phyloP scores from a whole-genome alignment of 78 protist species.

The Dictyostelium capitatum region DNA sequence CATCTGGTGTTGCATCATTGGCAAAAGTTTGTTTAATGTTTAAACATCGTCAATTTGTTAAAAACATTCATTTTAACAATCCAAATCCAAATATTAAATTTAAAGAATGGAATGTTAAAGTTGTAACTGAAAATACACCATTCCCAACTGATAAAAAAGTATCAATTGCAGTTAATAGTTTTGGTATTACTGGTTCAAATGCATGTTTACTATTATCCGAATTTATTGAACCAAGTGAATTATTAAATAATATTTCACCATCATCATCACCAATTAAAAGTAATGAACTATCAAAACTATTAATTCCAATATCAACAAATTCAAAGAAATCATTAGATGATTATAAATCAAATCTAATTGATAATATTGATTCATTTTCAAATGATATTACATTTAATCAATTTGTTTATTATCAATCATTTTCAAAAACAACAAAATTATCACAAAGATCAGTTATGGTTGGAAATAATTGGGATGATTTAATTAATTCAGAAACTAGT shows the following conservation, averaged over 20 bases:
- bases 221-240: background rate
- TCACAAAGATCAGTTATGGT: constrained; percentile 15
- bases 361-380: background rate
- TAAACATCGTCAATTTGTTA: constrained; percentile 23
- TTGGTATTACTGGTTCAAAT: constrained; percentile 92
- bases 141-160: constrained; percentile 5
- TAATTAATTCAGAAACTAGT: too few species aligned
- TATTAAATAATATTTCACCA: background rate
- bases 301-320: constrained; percentile 59
- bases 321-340: constrained; percentile 36
- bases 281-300: background rate
- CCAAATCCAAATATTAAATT: constrained; percentile 60
- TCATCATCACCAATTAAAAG: background rate
- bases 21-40: constrained; percentile 76
- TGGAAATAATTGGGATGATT: background rate
- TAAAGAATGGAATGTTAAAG: constrained; percentile 29
- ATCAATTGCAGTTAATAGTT: constrained; percentile 83
- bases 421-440: background rate
- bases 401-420: constrained; percentile 19
- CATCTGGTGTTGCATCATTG: constrained; percentile 72
- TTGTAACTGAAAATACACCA: background rate
- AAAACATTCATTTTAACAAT: constrained; percentile 19
- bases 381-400: background rate
- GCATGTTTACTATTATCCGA: constrained; percentile 64
- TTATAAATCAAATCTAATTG: background rate